Conservation (phyloP, 306 rosid genomes). For the Sophora flavescens region DNA sequence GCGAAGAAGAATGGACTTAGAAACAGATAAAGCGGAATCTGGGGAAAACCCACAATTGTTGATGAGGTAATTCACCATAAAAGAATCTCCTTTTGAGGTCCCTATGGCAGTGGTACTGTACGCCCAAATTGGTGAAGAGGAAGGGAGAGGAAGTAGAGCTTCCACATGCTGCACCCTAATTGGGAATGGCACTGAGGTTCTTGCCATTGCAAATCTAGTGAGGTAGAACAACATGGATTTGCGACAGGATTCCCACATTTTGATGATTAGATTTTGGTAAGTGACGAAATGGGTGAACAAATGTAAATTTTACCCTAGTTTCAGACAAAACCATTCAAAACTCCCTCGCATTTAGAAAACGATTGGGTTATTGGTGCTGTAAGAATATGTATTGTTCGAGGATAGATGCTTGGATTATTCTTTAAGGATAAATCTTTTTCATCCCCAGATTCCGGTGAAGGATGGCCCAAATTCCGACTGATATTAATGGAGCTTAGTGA, state of each 20-base stretch:
- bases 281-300: background rate
- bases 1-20: conserved; percentile 34
- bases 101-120: background rate
- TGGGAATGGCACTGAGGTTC: background rate
- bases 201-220: background rate
- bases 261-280: too few species aligned
- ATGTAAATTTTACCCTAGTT: background rate
- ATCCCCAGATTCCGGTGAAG: too few species aligned
- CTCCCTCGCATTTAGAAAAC: background rate
- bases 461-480: too few species aligned
- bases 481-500: too few species aligned
- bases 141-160: too few species aligned
- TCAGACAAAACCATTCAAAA: background rate
- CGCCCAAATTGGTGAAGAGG: background rate
- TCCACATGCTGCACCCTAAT: background rate
- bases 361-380: too few species aligned
- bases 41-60: conserved; percentile 49
- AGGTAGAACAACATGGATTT: background rate
- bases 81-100: conserved; percentile 17
- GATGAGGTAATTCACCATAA: conserved; percentile 45
- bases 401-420: too few species aligned
- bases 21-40: conserved; percentile 40
- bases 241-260: background rate
- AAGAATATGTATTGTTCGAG: too few species aligned
- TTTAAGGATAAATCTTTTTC: too few species aligned